Conservation (phyloP, 1,284 basidiomycete genomes). For the Moesziomyces parantarcticus region DNA sequence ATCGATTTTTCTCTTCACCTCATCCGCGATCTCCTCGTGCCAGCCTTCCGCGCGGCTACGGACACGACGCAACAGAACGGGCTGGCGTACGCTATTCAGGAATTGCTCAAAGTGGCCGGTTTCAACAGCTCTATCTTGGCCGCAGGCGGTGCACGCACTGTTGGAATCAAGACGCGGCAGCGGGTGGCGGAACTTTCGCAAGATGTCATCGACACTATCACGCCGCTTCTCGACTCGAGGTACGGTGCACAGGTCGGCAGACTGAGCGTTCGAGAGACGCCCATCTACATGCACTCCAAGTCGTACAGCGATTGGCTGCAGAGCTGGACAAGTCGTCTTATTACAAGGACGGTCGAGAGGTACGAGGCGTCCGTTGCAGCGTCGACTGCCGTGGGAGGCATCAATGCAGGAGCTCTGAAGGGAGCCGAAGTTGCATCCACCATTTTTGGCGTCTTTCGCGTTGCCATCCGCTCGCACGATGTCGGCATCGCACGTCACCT, state of each 20-base stretch:
- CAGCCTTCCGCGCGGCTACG: conserved; percentile 91
- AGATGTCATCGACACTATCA: conserved; percentile 85
- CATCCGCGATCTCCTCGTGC: conserved; percentile 85
- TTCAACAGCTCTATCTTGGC: conserved; percentile 80
- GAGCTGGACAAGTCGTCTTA: conserved; percentile 86
- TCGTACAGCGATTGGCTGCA: conserved; percentile 98
- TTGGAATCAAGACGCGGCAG: conserved; percentile 73
- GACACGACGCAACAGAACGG: conserved; percentile 91
- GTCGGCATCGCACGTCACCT: conserved; percentile 89
- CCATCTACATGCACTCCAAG: conserved; percentile 76
- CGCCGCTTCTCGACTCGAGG: conserved; percentile 74
- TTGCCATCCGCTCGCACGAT: conserved; percentile 85
- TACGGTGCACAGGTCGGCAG: conserved; percentile 58
- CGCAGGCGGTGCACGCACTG: conserved; percentile 66
- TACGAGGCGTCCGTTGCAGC: conserved; percentile 14
- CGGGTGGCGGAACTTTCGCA: conserved; percentile 82
- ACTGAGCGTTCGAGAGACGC: conserved; percentile 39
- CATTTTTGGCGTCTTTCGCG: conserved; percentile 84
- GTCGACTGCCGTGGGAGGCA: conserved; percentile 4
- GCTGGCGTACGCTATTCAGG: conserved; percentile 92
- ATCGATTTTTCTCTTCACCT: conserved; percentile 85
- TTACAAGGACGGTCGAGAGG: conserved; percentile 70
- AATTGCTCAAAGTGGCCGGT: conserved; percentile 86
- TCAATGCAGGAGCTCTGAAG: conserved; percentile 58
- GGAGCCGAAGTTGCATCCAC: conserved; percentile 63